Percentiles rank a stretch among this genome's conserved stretches.
phyloP scores from a whole-genome alignment of 176 grass and related monocot species.

The Pharus latifolius region DNA sequence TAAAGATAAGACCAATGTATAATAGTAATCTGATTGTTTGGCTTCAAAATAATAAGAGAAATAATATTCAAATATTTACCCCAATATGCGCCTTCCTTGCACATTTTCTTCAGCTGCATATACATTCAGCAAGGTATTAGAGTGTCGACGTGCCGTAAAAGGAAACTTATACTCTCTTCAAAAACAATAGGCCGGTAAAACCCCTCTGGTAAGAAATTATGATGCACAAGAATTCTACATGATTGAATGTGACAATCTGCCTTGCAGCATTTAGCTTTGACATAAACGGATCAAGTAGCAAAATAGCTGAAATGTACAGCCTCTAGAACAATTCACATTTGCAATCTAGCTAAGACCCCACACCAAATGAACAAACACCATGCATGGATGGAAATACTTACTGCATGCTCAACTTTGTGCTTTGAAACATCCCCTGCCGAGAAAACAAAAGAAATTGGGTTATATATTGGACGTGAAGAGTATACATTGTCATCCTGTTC shows the following conservation, averaged over 20 bases:
- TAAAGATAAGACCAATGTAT: background rate
- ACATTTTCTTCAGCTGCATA: slow-evolving; percentile 58
- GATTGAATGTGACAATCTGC: no score
- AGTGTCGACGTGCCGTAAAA: background rate
- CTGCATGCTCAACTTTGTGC: slow-evolving; percentile 32
- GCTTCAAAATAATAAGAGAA: background rate
- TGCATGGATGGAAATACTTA: slow-evolving; percentile 20
- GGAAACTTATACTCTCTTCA: background rate
- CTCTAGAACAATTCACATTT: no score
- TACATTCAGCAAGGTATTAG: background rate
- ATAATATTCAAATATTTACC: slow-evolving; percentile 12
- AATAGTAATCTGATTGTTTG: background rate
- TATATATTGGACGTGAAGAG: background rate
- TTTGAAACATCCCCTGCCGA: slow-evolving; percentile 40
- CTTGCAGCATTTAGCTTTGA: no score
- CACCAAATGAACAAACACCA: background rate
- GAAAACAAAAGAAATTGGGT: background rate
- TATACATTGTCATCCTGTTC: no score
- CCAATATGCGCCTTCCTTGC: slow-evolving; percentile 61
- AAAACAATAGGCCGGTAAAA: no score
- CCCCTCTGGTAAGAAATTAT: no score
- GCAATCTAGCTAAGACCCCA: no score
- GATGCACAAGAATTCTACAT: no score
- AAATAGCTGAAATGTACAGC: no score
- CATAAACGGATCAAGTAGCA: no score